Percentiles rank a stretch among this genome's conserved stretches.
These are phyloP conservation scores for Backusella tarrabulga DNA, from an alignment of 192 early-diverging fungal genomes.

Conservation along the genomic window DNA sequence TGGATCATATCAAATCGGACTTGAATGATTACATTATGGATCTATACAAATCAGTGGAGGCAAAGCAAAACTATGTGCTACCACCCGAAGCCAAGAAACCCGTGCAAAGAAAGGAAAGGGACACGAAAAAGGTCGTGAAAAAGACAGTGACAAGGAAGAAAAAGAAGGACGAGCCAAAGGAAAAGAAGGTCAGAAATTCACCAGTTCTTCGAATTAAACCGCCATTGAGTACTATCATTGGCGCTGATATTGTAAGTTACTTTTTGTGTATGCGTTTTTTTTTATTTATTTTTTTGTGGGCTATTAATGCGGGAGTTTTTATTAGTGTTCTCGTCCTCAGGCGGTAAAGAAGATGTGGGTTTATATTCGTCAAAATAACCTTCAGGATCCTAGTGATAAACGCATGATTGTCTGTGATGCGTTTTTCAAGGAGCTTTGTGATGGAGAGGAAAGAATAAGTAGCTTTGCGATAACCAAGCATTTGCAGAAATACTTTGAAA, in stretches of 20 bases:
- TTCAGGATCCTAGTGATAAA: slow-evolving; percentile 46
- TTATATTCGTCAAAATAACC: slow-evolving; percentile 46
- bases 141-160: not conserved
- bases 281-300: too few relatives aligned
- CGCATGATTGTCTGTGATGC: slow-evolving; percentile 46
- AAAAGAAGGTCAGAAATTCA: not conserved
- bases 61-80: not conserved
- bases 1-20: not conserved
- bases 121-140: not conserved
- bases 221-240: slow-evolving; percentile 9
- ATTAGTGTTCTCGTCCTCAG: slow-evolving; percentile 41
- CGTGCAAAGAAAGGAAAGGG: not conserved
- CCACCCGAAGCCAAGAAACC: not conserved
- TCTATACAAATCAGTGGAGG: not conserved
- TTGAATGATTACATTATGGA: not conserved
- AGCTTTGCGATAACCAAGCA: slow-evolving; percentile 56
- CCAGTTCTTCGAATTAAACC: not conserved
- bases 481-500: not conserved
- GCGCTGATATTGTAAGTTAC: not conserved
- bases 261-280: not conserved
- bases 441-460: slow-evolving; percentile 43
- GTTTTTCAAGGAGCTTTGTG: slow-evolving; percentile 37
- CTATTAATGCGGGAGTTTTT: not conserved
- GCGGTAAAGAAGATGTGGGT: slow-evolving; percentile 58
- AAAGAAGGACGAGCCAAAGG: not conserved